A percentile compares a stretch with the other conserved stretches of the same genome.
These are phyloP conservation scores for Colletotrichum sojae DNA, from an alignment of 2,329 filamentous ascomycete species.

Conservation along the genomic window DNA sequence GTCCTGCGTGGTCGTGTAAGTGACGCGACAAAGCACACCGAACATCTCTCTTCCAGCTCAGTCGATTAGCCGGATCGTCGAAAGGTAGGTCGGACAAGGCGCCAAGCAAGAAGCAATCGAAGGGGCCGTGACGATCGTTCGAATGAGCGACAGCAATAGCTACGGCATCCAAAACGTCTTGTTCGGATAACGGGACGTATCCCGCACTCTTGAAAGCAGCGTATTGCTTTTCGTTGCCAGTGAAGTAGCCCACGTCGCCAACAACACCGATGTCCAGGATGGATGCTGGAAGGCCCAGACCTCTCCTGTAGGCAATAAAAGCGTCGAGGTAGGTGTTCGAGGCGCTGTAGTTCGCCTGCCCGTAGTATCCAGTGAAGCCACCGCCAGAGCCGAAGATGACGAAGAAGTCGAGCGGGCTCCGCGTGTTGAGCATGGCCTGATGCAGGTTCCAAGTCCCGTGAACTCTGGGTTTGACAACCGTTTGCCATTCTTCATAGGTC, in stretches of 20 bases:
- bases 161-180: conserved; percentile 20
- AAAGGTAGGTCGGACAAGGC: conserved; percentile 17
- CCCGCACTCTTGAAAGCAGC: conserved; percentile 22
- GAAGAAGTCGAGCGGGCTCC: conserved; percentile 54
- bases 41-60: conserved; percentile 30
- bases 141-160: conserved; percentile 20
- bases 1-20: conserved; percentile 10
- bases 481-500: conserved; percentile 51
- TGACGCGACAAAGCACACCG: conserved; percentile 29
- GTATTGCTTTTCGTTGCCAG: conserved; percentile 6
- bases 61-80: conserved; percentile 22
- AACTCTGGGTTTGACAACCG: conserved; percentile 52
- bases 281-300: conserved; percentile 53
- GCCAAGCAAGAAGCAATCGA: conserved; percentile 24
- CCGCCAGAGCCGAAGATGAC: conserved; percentile 65
- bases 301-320: conserved; percentile 54
- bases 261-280: conserved; percentile 55
- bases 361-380: conserved; percentile 55
- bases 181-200: conserved; percentile 24
- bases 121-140: not conserved
- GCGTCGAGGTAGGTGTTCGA: conserved; percentile 58
- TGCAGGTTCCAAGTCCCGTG: conserved; percentile 58
- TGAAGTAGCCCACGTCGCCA: conserved; percentile 52
- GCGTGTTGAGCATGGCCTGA: conserved; percentile 42
- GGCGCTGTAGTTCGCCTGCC: conserved; percentile 57